phyloP scores from a whole-genome alignment of 78 protist species.

The Dictyostelium capitatum region DNA sequence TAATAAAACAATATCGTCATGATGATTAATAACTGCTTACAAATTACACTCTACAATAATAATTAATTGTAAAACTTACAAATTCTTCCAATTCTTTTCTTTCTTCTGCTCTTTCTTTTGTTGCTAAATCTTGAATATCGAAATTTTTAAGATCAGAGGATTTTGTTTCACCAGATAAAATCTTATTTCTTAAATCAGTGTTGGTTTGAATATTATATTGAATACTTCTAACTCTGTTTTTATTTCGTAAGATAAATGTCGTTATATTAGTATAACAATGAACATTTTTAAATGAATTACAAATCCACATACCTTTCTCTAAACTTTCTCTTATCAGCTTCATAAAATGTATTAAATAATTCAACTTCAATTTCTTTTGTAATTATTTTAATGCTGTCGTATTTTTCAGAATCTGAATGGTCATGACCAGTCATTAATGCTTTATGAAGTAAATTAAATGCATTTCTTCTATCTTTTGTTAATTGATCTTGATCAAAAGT shows the following conservation, averaged over 20 bases:
- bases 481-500: not conserved
- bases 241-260: too few species aligned
- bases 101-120: conserved; percentile 7
- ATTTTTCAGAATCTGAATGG: not conserved
- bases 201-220: not conserved
- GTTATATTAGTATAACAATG: too few species aligned
- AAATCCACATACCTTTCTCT: not conserved
- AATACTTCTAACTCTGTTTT: not conserved
- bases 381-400: too few species aligned
- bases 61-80: not conserved
- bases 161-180: not conserved
- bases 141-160: not conserved
- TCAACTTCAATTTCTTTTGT: not conserved
- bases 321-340: not conserved
- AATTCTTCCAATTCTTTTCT: conserved; percentile 1
- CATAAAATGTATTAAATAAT: not conserved
- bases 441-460: not conserved
- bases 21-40: too few species aligned
- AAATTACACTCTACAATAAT: too few species aligned
- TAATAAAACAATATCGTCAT: not conserved
- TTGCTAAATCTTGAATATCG: conserved; percentile 6
- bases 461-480: not conserved
- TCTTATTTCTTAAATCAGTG: not conserved
- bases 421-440: not conserved
- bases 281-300: too few species aligned